These are phyloP conservation scores for Phytopythium cucurbitacearum DNA, from an alignment of 352 stramenopile genomes.

Conservation along the genomic window DNA sequence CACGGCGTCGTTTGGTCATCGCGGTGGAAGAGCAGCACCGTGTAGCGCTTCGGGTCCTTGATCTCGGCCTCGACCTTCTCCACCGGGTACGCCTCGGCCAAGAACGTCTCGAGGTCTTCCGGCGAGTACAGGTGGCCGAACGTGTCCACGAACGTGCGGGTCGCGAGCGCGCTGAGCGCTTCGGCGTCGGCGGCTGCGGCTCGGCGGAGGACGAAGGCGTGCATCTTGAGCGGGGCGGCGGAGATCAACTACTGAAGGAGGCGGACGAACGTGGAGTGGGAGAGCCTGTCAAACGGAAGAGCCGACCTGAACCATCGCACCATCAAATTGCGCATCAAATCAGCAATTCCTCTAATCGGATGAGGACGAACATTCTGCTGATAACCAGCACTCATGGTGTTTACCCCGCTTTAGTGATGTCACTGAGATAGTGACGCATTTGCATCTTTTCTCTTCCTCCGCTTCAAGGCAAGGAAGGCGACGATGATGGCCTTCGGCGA, in stretches of 20 bases:
- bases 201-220: constrained; percentile 7
- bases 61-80: constrained; percentile 17
- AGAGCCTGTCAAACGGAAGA: too few species aligned
- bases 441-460: neutral
- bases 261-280: neutral
- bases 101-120: constrained; percentile 13
- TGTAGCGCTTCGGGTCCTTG: constrained; percentile 18
- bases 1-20: constrained; percentile 5
- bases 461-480: neutral
- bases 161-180: constrained; percentile 14
- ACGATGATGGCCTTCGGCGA: constrained; percentile 42
- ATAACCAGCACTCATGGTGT: too few species aligned
- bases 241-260: neutral
- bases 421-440: neutral
- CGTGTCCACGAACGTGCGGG: constrained; percentile 25
- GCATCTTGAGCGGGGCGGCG: neutral
- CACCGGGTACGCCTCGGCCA: constrained; percentile 11
- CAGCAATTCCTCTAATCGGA: too few species aligned
- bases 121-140: constrained; percentile 22
- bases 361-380: too few species aligned
- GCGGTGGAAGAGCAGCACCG: constrained; percentile 18
- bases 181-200: constrained; percentile 13
- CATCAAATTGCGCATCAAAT: too few species aligned
- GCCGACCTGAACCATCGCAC: too few species aligned
- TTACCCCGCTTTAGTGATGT: too few species aligned